Conservation (phyloP, 73 alveolate genomes). For the Paramecium primaurelia region DNA sequence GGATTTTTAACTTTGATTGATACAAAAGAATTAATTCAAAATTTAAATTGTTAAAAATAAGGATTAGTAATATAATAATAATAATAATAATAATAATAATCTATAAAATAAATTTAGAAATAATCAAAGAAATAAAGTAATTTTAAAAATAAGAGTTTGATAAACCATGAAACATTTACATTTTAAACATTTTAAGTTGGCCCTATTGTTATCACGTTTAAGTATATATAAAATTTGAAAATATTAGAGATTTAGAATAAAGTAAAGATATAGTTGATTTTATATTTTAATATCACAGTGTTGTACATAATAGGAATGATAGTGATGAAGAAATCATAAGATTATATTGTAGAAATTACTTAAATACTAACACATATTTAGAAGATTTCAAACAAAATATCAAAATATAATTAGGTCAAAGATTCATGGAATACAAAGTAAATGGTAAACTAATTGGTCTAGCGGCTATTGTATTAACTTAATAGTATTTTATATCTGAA, state of each 20-base stretch:
- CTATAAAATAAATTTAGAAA: not conserved
- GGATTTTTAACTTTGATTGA: not conserved
- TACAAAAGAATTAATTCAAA: not conserved
- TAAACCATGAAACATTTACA: not conserved
- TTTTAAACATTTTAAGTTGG: not conserved
- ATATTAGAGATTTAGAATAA: not conserved
- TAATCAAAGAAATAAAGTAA: not conserved
- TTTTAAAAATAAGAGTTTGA: not conserved
- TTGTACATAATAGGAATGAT: not conserved
- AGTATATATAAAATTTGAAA: not conserved
- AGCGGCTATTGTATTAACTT: conserved; percentile 78
- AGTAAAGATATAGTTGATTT: not conserved
- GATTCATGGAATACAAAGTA: conserved; percentile 75
- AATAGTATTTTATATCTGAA: conserved; percentile 69
- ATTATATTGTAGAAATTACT: not conserved
- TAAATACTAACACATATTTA: not conserved
- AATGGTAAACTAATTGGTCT: conserved; percentile 87
- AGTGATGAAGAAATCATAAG: not conserved
- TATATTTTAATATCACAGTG: not conserved
- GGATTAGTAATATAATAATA: not conserved
- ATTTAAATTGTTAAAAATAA: not conserved
- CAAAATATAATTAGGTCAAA: not conserved
- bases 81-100: not conserved
- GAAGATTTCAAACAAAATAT: not conserved
- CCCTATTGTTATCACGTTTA: not conserved